Base-by-base conservation (phyloP, 495 filamentous ascomycete genomes). In the Hyaloscypha hepaticicola region DNA sequence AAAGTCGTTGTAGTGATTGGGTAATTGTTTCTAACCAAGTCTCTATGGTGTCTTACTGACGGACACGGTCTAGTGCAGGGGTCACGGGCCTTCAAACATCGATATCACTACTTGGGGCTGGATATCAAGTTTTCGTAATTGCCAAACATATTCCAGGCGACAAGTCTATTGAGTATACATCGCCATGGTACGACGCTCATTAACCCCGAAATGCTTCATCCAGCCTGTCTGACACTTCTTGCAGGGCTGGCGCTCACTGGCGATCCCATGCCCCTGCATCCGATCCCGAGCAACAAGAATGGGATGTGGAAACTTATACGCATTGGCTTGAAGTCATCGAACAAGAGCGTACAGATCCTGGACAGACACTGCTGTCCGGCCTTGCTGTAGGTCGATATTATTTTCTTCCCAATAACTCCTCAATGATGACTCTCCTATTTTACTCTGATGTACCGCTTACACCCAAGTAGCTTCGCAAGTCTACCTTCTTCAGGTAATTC, bases 241-340 rank as follows among this genome's bases (percentile, higher is more conserved):
- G 19, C 25, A 52, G 50, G 50, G 50, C 50, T 27, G 50, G 50
- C 4, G 50, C 14, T 27, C 50, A 52, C 14, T 52, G 50, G 50
- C 50, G 50, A 3, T 52, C 50, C 4, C 50, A 52, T 52, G 21
- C 50, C 5, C 22, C 22, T 24, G 50, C 3, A 9, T 24, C 50
- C 2, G 50, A 52, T 27, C 21, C 21, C 2, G 50, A 52, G 14
- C 50, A 52, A 21, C 50, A 52, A 21, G 12, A 52, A 27, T 52
- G 50, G 50, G 50, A 52, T 14, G 14, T 14, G 5, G 50, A 52
- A 16, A 52, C 50, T 5, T 52, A 52, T 27, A 52, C 6, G 50
- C 25, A 24, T 52, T 52, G 50, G 50, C 50, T 52, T 52, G 50
- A 52, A 5, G 50, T 52, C 2, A 52, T 52, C n/a, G 21, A 52